Evolutionary conservation across 2,329 filamentous ascomycete species (phyloP).

Genomic region (Microdochium paspali): DNA sequence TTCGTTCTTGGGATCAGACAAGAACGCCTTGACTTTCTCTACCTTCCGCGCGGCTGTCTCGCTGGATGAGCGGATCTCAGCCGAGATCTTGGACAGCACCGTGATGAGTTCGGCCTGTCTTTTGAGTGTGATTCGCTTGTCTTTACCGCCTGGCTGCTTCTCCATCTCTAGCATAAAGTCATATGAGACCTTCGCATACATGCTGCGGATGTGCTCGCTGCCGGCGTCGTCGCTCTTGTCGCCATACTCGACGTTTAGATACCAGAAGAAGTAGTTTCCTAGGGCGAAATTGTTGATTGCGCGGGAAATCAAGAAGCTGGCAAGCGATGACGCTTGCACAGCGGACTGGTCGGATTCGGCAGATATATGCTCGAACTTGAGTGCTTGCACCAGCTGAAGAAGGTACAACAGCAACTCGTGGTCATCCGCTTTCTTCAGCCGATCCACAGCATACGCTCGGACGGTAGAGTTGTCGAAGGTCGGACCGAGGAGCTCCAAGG

Average conservation of each 20-base stretch:
- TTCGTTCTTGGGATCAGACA: constrained; percentile 87
- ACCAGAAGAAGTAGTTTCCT: constrained; percentile 96
- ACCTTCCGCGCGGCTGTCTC: constrained; percentile 73
- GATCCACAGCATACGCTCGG: constrained; percentile 85
- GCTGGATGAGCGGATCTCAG: constrained; percentile 74
- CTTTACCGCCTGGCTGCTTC: constrained; percentile 57
- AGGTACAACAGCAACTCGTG: constrained; percentile 86
- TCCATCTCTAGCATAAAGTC: constrained; percentile 91
- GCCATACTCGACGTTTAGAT: constrained; percentile 94
- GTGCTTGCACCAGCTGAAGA: constrained; percentile 85
- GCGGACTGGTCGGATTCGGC: constrained; percentile 48
- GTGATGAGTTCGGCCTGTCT: constrained; percentile 86
- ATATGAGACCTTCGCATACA: constrained; percentile 89
- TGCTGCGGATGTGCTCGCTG: constrained; percentile 59
- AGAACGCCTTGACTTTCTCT: constrained; percentile 72
- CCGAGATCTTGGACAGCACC: constrained; percentile 78
- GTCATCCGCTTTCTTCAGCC: constrained; percentile 85
- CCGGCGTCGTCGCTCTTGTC: constrained; percentile 70
- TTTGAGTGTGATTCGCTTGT: constrained; percentile 65
- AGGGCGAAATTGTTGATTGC: constrained; percentile 83
- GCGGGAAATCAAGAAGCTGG: constrained; percentile 78
- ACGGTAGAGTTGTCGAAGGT: constrained; percentile 85
- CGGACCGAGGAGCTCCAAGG: constrained; percentile 84
- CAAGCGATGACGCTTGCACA: constrained; percentile 69
- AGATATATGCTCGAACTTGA: constrained; percentile 82